Base-by-base conservation (phyloP, 768 basidiomycete genomes). In the Baorangia bicolor region DNA sequence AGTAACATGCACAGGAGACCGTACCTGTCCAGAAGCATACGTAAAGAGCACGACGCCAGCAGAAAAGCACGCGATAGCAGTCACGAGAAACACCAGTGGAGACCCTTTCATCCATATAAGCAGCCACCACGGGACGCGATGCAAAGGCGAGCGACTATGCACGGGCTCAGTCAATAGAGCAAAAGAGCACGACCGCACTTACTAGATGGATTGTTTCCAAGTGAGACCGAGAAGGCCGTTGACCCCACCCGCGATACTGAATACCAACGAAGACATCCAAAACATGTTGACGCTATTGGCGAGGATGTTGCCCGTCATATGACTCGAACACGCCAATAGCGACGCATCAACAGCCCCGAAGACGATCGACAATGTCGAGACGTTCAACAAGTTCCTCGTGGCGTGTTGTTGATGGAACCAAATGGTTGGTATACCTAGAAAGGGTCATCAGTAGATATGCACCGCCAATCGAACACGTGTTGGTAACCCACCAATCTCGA, bases 41-140 rank as follows among this genome's bases (percentile, higher is more conserved):
- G 87, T 79, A 61, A 92, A 92, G 31, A 86, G 80, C 53, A 87
- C 84, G 14, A 92, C 75, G 1, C 90, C 90, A 31, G 87, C 79
- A 2, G 87, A 90, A 70, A 92, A 92, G 68, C 86, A 87, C 11
- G 86, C 87, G 25, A 92, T 89, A 25, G 90, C 89, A 59, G 89
- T 77, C 40, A 92, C 88, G 47, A 92, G 81, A 72, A 92, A 90
- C 51, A 91, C 86, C 33, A 92, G 77, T 10, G 90, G 90, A 2
- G 88, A 89, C 13, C 88, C 78, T 66, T 91, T 92, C 74, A 92
- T 90, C 88, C 88, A 92, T 60, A 88, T 86, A 21, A 81, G 65
- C 16, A 81, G 69, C 80, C 80, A 81, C 81, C 80, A 80, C 6
- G 80, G 81, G 13, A 82, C 79, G 33, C 78, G 75, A 49, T 82